Percentiles rank a stretch among this genome's conserved stretches.
Evolutionary conservation across 768 basidiomycete species (phyloP).

Genomic region (Tubosaeta brunneosetosa): DNA sequence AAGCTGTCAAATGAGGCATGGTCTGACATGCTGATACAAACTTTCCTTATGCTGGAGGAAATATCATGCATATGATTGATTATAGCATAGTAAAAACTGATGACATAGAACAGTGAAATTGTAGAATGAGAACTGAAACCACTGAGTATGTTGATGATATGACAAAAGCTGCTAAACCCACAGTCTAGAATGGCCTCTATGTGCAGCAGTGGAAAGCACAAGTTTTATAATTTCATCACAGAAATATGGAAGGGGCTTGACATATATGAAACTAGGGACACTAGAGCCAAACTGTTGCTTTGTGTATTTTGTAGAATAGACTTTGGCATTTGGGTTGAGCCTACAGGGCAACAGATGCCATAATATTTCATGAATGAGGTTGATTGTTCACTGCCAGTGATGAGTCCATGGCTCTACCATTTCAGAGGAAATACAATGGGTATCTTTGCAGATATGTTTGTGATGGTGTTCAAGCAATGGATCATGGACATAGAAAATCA

Average conservation of each 20-base stretch:
- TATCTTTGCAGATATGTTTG: no score
- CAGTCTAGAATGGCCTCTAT: neutral
- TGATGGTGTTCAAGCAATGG: no score
- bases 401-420: neutral
- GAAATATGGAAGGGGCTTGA: neutral
- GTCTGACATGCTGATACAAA: no score
- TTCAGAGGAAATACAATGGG: neutral
- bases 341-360: neutral
- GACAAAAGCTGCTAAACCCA: neutral
- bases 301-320: neutral
- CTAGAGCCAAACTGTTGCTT: neutral
- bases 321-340: neutral
- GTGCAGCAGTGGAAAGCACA: neutral
- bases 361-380: constrained; percentile 1
- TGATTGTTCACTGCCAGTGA: neutral
- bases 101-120: neutral
- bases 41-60: no score
- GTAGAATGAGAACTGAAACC: neutral
- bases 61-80: no score
- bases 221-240: neutral
- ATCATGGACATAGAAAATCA: no score
- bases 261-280: neutral
- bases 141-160: neutral
- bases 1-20: no score
- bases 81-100: no score